phyloP scores from a whole-genome alignment of 768 basidiomycete species.

The Mycena kentingensis region DNA sequence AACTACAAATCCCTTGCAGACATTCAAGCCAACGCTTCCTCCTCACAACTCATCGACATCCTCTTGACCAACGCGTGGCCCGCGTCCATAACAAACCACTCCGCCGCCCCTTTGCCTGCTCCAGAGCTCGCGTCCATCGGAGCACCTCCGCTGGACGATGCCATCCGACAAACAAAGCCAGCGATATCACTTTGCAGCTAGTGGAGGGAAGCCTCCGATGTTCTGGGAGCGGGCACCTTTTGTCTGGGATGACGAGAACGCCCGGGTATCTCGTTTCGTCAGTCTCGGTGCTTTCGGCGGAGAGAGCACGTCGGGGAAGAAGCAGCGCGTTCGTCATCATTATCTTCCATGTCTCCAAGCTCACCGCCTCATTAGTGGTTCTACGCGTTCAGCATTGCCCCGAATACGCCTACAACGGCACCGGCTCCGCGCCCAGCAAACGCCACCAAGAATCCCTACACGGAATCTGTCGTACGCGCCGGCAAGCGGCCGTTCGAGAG shows the following conservation, averaged over 20 bases:
- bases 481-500: slow-evolving; percentile 58
- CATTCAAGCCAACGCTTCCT: slow-evolving; percentile 60
- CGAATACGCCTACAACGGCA: slow-evolving; percentile 43
- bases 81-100: slow-evolving; percentile 59
- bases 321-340: slow-evolving; percentile 69
- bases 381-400: slow-evolving; percentile 89
- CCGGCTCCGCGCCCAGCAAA: slow-evolving; percentile 55
- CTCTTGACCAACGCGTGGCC: slow-evolving; percentile 84
- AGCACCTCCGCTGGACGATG: slow-evolving; percentile 64
- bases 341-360: not conserved
- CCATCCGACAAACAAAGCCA: slow-evolving; percentile 70
- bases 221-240: slow-evolving; percentile 98
- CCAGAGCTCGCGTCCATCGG: slow-evolving; percentile 46
- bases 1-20: slow-evolving; percentile 67
- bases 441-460: slow-evolving; percentile 72
- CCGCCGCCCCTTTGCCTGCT: slow-evolving; percentile 52
- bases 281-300: slow-evolving; percentile 88
- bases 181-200: slow-evolving; percentile 82
- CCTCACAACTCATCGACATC: slow-evolving; percentile 75
- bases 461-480: slow-evolving; percentile 37
- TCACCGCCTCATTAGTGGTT: slow-evolving; percentile 72
- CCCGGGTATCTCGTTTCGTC: slow-evolving; percentile 76
- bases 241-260: slow-evolving; percentile 72
- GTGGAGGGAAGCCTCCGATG: slow-evolving; percentile 60
- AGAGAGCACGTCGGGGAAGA: slow-evolving; percentile 61